A percentile compares a stretch with the other conserved stretches of the same genome.
Conservation (phyloP, 225 moss, liverwort and hornwort genomes). For the Takakia lepidozioides region DNA sequence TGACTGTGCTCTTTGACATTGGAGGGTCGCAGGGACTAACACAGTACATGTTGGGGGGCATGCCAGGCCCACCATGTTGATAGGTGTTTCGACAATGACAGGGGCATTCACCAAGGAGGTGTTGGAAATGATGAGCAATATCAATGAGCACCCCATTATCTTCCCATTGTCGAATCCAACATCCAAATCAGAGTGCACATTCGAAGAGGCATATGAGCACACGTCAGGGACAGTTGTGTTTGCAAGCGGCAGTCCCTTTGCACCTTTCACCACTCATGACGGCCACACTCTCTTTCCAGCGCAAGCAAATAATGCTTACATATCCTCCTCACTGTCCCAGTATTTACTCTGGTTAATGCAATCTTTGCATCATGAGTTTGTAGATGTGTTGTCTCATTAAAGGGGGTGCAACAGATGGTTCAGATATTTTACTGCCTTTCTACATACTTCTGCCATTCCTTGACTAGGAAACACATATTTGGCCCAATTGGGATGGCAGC, state of each 20-base stretch:
- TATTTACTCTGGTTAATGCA: no score
- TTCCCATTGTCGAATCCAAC: conserved; percentile 93
- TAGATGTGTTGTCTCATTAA: no score
- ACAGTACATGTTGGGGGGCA: no score
- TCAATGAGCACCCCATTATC: conserved; percentile 54
- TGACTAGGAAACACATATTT: conserved; percentile 90
- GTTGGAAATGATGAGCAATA: conserved; percentile 58
- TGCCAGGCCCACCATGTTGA: conserved; percentile 65
- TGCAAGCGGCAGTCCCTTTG: conserved; percentile 90
- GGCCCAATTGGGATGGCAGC: conserved; percentile 80
- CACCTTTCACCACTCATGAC: conserved; percentile 58
- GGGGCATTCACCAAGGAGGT: conserved; percentile 83
- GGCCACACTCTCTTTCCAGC: conserved; percentile 54
- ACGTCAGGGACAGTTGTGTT: conserved; percentile 81
- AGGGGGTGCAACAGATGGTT: no score
- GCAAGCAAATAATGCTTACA: conserved; percentile 57
- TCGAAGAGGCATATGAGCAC: conserved; percentile 80
- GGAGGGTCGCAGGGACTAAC: no score
- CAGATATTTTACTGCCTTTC: no score
- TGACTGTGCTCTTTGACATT: no score
- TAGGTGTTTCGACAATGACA: conserved; percentile 77
- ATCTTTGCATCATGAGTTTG: no score
- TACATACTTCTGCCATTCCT: conserved; percentile 60
- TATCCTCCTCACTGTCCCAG: no score
- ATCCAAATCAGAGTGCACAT: conserved; percentile 86